These are phyloP conservation scores for Hygrocybe punicea DNA, from an alignment of 768 basidiomycete species.

Conservation along the genomic window DNA sequence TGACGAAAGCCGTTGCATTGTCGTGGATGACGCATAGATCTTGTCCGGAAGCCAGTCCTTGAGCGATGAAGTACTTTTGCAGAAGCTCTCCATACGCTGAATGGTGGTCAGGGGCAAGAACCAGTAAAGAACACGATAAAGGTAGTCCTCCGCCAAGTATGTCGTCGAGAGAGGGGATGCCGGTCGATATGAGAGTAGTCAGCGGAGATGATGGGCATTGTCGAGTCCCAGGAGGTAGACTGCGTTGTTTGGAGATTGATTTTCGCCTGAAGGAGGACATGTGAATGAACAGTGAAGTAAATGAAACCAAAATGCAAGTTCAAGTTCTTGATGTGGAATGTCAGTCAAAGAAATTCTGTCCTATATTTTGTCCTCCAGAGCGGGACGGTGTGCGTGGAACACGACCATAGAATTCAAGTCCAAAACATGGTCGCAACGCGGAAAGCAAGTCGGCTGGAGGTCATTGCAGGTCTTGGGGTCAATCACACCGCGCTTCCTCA, in stretches of 20 bases:
- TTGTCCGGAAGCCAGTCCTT: conserved; percentile 76
- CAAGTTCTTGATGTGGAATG: no score
- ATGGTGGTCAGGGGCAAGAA: conserved; percentile 82
- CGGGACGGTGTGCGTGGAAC: not conserved
- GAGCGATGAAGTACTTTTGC: conserved; percentile 84
- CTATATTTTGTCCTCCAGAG: not conserved
- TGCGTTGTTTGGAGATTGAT: conserved; percentile 42
- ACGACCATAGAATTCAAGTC: conserved; percentile 9
- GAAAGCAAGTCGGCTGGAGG: conserved; percentile 14
- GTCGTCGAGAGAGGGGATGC: conserved; percentile 91
- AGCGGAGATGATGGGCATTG: conserved; percentile 53
- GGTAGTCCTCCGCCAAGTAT: conserved; percentile 91
- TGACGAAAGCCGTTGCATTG: conserved; percentile 53
- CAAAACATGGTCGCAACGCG: conserved; percentile 14
- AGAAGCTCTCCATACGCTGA: conserved; percentile 83
- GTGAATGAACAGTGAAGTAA: not conserved
- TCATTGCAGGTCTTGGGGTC: not conserved
- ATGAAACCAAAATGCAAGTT: no score
- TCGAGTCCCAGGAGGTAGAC: conserved; percentile 51
- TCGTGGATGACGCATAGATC: conserved; percentile 63
- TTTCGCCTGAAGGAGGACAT: conserved; percentile 86
- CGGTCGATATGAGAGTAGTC: conserved; percentile 71
- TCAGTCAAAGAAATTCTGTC: not conserved
- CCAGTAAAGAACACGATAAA: conserved; percentile 66
- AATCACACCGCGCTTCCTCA: no score